These are phyloP conservation scores for Neohortaea acidophila DNA, from an alignment of 495 filamentous ascomycete species.

Conservation along the genomic window DNA sequence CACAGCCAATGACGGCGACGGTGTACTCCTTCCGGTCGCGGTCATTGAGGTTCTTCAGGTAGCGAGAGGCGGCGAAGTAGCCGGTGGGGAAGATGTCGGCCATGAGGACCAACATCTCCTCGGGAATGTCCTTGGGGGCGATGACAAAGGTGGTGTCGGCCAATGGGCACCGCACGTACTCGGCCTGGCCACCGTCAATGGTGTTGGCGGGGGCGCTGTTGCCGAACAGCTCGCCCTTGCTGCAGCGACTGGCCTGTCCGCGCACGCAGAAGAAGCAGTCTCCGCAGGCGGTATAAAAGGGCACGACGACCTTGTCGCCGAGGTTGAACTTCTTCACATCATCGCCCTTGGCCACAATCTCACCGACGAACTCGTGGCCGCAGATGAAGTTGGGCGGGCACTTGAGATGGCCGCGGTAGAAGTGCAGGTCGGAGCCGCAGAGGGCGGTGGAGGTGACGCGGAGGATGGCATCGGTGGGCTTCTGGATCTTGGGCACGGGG, in stretches of 20 bases:
- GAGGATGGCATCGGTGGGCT: slow-evolving; percentile 64
- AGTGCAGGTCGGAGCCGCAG: slow-evolving; percentile 86
- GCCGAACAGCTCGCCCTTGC: slow-evolving; percentile 61
- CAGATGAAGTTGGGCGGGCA: slow-evolving; percentile 40
- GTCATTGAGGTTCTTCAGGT: slow-evolving; percentile 49
- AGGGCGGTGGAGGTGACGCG: slow-evolving; percentile 76
- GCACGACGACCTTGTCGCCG: slow-evolving; percentile 55
- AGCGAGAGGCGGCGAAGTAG: slow-evolving; percentile 77
- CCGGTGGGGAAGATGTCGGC: slow-evolving; percentile 77
- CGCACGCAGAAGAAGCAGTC: slow-evolving; percentile 84
- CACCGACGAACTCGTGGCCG: slow-evolving; percentile 76
- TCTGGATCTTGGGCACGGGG: slow-evolving; percentile 50
- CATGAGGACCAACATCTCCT: slow-evolving; percentile 74
- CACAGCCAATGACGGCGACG: slow-evolving; percentile 76
- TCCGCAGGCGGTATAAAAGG: slow-evolving; percentile 34
- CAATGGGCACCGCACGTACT: slow-evolving; percentile 74
- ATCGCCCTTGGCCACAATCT: slow-evolving; percentile 50
- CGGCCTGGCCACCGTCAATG: slow-evolving; percentile 77
- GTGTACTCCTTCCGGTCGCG: slow-evolving; percentile 52
- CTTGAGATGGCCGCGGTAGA: slow-evolving; percentile 59
- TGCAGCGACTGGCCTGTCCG: slow-evolving; percentile 70
- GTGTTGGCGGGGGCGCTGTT: slow-evolving; percentile 31
- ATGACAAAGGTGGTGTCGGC: slow-evolving; percentile 72
- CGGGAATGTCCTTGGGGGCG: slow-evolving; percentile 58
- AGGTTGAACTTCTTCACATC: slow-evolving; percentile 52